Evolutionary conservation across 176 grass and related monocot species (phyloP), one percentile per base, ranked within the genome.

Genomic region (Carex parvula): DNA sequence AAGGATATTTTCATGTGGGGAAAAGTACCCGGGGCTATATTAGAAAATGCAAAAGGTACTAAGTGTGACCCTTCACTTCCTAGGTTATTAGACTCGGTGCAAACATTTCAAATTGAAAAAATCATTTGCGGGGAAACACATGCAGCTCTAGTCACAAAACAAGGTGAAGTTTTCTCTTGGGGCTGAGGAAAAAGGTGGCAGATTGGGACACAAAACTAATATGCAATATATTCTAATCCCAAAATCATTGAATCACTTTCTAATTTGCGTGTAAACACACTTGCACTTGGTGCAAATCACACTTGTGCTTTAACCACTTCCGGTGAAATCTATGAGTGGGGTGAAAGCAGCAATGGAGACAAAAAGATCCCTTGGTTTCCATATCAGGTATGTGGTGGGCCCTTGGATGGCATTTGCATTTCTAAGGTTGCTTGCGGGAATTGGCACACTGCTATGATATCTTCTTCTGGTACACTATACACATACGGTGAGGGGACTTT

Each of bases 1-100:
- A 95, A 92, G 90, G 96, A 95, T 88, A 91, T 99, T 64, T 99
- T 94, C 89, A 85, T 92, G 8, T 99, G 90, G 93, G 96, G 96
- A 61, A 87, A 89, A 72, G 86, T 90, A 84, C 67, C 74, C 60
- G 89, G 86, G 64, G 66, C 62, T 82, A 87, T 89, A 29, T 84
- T 86, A 79, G 77, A 89, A 39, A 37, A 85, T 83, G 80, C 82
- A 70, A 84, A 85, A 68, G 81, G 70, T 82, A 70, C 66, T 82
- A 84, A 81, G 70, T 52, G 53, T 67, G 92, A 91, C 81, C 63
- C 90, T 76, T 92, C 88, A 86, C 29, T 94, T 81, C 96, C 96
- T 17, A 94, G 84, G 87, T 85, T 95, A 87, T 85, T 99, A 84
- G 94, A 92, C 53, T 88, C 81, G 1, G 87, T 90, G 14, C 64